Percentiles rank a stretch among this genome's conserved stretches.
Conservation (phyloP, 2,329 filamentous ascomycete genomes). For the Fusarium torreyae region DNA sequence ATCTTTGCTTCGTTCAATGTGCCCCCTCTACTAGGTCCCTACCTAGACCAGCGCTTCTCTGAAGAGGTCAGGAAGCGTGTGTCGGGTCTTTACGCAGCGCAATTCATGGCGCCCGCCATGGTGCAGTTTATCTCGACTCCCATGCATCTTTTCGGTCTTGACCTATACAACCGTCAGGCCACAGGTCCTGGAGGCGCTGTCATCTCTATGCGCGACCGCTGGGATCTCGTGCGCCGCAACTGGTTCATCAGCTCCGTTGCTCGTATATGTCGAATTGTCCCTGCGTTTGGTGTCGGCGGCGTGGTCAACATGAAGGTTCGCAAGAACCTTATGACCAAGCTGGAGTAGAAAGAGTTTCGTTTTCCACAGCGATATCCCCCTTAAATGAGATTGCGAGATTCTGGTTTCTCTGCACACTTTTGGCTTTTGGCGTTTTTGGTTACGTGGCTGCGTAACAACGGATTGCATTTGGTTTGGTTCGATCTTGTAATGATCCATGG, state of each 20-base stretch:
- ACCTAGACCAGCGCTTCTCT: conserved; percentile 69
- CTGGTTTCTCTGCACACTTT: not conserved
- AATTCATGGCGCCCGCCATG: conserved; percentile 84
- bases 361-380: not conserved
- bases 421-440: conserved; percentile 26
- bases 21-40: conserved; percentile 82
- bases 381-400: not conserved
- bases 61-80: conserved; percentile 62
- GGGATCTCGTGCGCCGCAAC: conserved; percentile 77
- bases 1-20: conserved; percentile 95
- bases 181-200: conserved; percentile 46
- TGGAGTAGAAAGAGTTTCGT: conserved; percentile 57
- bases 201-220: conserved; percentile 71
- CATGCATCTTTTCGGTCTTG: conserved; percentile 86
- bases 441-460: conserved; percentile 21
- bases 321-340: conserved; percentile 73
- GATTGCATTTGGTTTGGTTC: conserved; percentile 16
- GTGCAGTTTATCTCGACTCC: conserved; percentile 87
- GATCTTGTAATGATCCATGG: conserved; percentile 16
- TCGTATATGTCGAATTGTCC: conserved; percentile 86
- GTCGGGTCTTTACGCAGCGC: conserved; percentile 75
- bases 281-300: conserved; percentile 89
- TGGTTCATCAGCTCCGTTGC: conserved; percentile 82
- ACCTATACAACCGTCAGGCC: conserved; percentile 82
- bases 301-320: conserved; percentile 86